phyloP scores from a whole-genome alignment of 352 stramenopile genomes.

The Pythium brassicae region DNA sequence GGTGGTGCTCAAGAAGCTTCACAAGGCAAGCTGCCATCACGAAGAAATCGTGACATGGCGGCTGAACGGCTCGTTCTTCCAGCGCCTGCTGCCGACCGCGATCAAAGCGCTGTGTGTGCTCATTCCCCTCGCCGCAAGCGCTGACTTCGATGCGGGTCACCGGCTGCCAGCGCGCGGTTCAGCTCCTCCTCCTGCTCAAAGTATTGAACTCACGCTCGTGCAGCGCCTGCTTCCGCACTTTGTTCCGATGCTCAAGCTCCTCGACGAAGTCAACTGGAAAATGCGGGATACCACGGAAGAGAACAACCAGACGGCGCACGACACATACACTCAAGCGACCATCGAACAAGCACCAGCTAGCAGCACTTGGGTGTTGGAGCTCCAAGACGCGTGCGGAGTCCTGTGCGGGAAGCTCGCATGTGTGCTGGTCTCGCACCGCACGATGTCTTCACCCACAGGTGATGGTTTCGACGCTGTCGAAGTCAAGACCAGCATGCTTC shows the following conservation, averaged over 20 bases:
- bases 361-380: conserved; percentile 39
- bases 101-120: conserved; percentile 43
- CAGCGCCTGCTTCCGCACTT: conserved; percentile 35
- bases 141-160: not conserved
- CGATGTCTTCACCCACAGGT: not conserved
- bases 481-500: too few species aligned
- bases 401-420: conserved; percentile 43
- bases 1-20: conserved; percentile 36
- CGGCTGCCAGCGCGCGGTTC: not conserved
- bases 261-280: conserved; percentile 65
- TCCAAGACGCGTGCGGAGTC: conserved; percentile 36
- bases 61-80: conserved; percentile 49
- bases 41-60: conserved; percentile 43
- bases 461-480: too few species aligned
- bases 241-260: conserved; percentile 43
- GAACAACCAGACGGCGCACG: conserved; percentile 29
- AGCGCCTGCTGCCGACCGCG: conserved; percentile 33
- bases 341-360: not conserved
- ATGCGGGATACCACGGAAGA: conserved; percentile 14
- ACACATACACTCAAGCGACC: too few species aligned
- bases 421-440: not conserved
- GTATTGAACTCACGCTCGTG: conserved; percentile 19
- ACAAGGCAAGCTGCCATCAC: conserved; percentile 50
- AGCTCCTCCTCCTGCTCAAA: not conserved
- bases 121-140: not conserved